Evolutionary conservation across 2,329 filamentous ascomycete genomes (phyloP), one percentile per base, ranked within the genome.

Genomic region (Phyllosticta citrichinensis): DNA sequence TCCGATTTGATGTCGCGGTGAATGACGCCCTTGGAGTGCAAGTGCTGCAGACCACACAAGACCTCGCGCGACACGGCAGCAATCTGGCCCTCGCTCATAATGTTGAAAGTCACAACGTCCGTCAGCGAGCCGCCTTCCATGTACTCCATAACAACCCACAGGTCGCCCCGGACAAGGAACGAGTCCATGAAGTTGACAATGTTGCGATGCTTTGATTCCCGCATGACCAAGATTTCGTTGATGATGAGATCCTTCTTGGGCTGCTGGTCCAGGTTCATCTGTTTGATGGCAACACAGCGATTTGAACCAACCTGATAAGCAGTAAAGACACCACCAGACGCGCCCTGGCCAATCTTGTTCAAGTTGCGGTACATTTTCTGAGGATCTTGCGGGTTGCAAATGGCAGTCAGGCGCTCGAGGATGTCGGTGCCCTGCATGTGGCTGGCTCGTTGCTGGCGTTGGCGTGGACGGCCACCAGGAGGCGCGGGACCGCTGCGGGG

Each of bases 151-250:
- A 97, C 91, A 1, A 99, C 94, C 94, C 94, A 99, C 30, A 99
- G 79, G 74, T 97, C 94, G 52, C 93, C 89, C 12, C 85, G 83
- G 62, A 92, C 88, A 11, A 99, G 80, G 74, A 92, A 97, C 73
- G 92, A 97, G 78, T 97, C 94, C 77, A 97, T 93, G 75, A 97
- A 99, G 75, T 99, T 99, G 76, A 99, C 94, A 75, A 99, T 96
- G 73, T 97, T 97, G 69, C 91, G 93, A 73, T 99, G 94, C 62
- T 90, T 94, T 80, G 92, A 97, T 70, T 97, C 94, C 78, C 95
- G 96, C 94, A 99, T 99, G 62, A 99, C 94, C 62, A 99, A 77
- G 66, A 99, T 99, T 73, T 99, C 94, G 74, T 99, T 99, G 76
- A 99, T 97, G 70, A 99, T 99, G 56, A 97, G 80, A 68, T 99